Evolutionary conservation across 306 rosid genomes (phyloP).

Genomic region (Dalbergia cochinchinensis): DNA sequence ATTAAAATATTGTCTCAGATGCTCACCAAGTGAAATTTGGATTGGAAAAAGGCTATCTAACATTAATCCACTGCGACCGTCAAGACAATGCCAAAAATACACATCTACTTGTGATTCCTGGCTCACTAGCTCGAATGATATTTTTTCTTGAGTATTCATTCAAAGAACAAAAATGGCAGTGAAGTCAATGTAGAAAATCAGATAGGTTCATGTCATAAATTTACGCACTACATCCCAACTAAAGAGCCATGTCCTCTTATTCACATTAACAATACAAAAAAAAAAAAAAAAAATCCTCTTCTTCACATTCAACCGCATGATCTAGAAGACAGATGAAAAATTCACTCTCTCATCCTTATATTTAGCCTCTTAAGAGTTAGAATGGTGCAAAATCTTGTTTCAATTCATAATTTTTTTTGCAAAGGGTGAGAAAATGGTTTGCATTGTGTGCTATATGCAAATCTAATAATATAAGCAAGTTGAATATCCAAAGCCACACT

Average conservation of each 20-base stretch:
- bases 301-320: too few relatives aligned
- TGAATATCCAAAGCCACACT: not conserved
- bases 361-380: not conserved
- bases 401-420: not conserved
- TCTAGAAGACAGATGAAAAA: too few relatives aligned
- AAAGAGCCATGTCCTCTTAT: not conserved
- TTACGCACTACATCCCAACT: not conserved
- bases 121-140: not conserved
- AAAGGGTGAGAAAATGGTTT: not conserved
- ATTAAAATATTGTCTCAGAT: not conserved
- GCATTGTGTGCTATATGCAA: not conserved
- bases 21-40: not conserved
- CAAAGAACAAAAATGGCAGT: not conserved
- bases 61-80: not conserved
- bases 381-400: not conserved
- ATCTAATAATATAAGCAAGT: not conserved
- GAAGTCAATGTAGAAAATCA: slow-evolving; percentile 12
- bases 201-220: not conserved
- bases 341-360: not conserved
- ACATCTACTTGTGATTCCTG: not conserved
- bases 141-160: not conserved
- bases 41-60: not conserved
- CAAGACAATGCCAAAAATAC: not conserved
- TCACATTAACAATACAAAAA: too few relatives aligned
- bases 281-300: too few relatives aligned